Evolutionary conservation across 2,329 filamentous ascomycete species (phyloP).

Genomic region (Pyrenochaeta sp.): DNA sequence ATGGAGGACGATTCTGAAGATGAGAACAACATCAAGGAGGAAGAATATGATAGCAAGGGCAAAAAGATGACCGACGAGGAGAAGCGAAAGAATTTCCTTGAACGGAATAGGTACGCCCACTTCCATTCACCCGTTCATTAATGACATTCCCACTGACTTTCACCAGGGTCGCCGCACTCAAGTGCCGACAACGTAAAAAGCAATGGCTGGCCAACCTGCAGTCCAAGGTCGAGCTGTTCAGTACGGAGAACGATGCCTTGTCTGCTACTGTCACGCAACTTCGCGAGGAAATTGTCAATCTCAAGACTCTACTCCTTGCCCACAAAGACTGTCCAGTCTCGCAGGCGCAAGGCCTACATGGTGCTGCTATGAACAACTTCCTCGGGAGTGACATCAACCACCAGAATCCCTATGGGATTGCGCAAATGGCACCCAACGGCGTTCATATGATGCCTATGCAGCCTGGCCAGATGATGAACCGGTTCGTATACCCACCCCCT

Average conservation of each 20-base stretch:
- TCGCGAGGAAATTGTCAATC: conserved; percentile 90
- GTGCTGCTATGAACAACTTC: conserved; percentile 60
- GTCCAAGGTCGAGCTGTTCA: conserved; percentile 92
- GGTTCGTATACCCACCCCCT: conserved; percentile 45
- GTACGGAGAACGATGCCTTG: conserved; percentile 87
- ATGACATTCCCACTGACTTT: conserved; percentile 27
- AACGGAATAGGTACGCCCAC: conserved; percentile 83
- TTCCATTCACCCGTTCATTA: not conserved
- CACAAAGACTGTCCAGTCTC: conserved; percentile 97
- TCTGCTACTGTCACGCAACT: conserved; percentile 83
- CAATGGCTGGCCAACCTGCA: conserved; percentile 97
- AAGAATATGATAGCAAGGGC: conserved; percentile 58
- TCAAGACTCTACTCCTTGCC: conserved; percentile 90
- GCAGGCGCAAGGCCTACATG: conserved; percentile 77
- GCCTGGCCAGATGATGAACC: conserved; percentile 49
- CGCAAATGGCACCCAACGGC: conserved; percentile 52
- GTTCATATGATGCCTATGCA: conserved; percentile 54
- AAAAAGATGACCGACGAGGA: conserved; percentile 98
- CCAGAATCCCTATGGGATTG: conserved; percentile 60
- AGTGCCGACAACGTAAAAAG: conserved; percentile 98
- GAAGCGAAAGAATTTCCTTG: conserved; percentile 97
- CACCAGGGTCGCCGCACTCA: conserved; percentile 87
- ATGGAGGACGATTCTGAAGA: conserved; percentile 52
- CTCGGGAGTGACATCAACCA: conserved; percentile 56
- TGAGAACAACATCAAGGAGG: conserved; percentile 49